These are phyloP conservation scores for Secale cereale DNA, from an alignment of 176 grass and related monocot genomes.

Conservation along the genomic window DNA sequence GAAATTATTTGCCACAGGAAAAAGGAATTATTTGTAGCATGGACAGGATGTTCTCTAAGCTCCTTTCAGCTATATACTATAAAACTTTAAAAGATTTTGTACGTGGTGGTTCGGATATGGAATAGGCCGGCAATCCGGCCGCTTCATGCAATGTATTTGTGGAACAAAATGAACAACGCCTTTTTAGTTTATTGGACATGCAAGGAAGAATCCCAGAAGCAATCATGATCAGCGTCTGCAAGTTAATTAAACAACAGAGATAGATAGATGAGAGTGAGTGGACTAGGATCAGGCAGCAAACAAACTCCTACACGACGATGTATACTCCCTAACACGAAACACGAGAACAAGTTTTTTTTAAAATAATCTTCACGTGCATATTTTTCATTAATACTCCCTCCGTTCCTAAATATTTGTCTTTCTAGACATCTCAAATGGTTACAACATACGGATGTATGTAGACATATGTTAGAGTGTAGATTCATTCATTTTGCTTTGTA, in stretches of 20 bases:
- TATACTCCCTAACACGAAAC: too few species aligned
- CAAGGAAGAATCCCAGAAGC: background rate
- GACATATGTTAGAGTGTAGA: too few species aligned
- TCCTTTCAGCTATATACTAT: background rate
- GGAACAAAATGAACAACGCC: background rate
- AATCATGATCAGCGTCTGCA: background rate
- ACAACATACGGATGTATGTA: too few species aligned
- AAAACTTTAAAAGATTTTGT: background rate
- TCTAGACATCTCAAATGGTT: too few species aligned
- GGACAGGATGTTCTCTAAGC: conserved; percentile 9
- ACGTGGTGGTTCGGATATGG: conserved; percentile 23
- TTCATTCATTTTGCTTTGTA: too few species aligned
- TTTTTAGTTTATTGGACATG: background rate
- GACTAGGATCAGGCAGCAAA: background rate
- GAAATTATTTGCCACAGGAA: background rate
- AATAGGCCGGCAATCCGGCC: background rate
- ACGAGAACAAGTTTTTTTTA: too few species aligned
- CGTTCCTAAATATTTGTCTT: too few species aligned
- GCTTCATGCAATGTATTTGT: background rate
- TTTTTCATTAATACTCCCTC: too few species aligned
- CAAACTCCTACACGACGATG: too few species aligned
- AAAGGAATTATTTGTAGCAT: background rate
- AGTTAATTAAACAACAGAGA: background rate
- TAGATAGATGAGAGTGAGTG: background rate
- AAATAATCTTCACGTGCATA: too few species aligned